A percentile compares a stretch with the other conserved stretches of the same genome.
Evolutionary conservation across 1,284 basidiomycete genomes (phyloP).

Genomic region (Naganishia liquefaciens): DNA sequence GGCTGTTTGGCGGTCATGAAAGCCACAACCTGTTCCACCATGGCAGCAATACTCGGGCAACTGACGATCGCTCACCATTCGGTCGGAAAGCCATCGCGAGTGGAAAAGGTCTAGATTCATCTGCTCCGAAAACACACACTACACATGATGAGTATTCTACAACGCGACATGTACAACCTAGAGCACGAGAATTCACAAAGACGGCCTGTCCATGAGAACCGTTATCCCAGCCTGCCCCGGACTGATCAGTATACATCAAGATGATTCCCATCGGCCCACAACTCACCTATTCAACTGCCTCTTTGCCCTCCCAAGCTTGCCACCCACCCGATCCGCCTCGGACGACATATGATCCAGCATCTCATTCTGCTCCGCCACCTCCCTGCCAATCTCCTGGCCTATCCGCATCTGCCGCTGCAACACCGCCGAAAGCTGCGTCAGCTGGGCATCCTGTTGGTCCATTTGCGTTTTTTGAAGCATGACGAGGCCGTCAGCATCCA

Average conservation of each 20-base stretch:
- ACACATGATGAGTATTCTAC: too few relatives aligned
- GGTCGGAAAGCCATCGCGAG: too few relatives aligned
- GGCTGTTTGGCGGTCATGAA: too few relatives aligned
- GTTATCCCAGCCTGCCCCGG: background rate
- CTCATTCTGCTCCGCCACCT: constrained; percentile 83
- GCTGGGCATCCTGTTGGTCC: constrained; percentile 77
- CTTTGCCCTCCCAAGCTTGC: constrained; percentile 75
- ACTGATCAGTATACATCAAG: background rate
- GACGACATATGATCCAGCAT: constrained; percentile 74
- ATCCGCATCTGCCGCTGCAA: constrained; percentile 82
- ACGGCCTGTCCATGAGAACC: too few relatives aligned
- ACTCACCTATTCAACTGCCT: constrained; percentile 68
- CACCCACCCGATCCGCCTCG: constrained; percentile 73
- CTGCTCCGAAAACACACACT: too few relatives aligned
- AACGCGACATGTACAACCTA: too few relatives aligned
- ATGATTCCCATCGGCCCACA: background rate
- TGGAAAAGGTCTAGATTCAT: too few relatives aligned
- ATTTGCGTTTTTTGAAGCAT: constrained; percentile 78
- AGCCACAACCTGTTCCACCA: too few relatives aligned
- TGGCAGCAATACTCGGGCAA: too few relatives aligned
- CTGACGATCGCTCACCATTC: too few relatives aligned
- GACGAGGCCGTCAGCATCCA: constrained; percentile 78
- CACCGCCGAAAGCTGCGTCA: constrained; percentile 75
- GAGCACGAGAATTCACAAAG: too few relatives aligned
- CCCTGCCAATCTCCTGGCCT: constrained; percentile 81